Conservation (phyloP, 1,139 yeast species). For the Zygosaccharomyces pseudobailii region DNA sequence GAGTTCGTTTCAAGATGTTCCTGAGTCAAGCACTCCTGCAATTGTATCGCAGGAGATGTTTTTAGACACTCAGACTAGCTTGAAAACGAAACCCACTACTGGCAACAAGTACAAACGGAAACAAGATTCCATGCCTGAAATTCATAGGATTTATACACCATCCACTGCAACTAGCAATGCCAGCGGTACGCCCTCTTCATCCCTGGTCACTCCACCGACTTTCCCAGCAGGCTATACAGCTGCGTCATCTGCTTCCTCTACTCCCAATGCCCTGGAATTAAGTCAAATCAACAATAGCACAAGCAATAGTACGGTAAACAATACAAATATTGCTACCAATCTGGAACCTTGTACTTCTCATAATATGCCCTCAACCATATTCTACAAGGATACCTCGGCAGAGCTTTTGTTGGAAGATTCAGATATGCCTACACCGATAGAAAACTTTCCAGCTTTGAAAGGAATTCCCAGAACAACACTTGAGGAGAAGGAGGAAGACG, state of each 20-base stretch:
- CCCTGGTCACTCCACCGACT: constrained; percentile 23
- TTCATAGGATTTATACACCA: constrained; percentile 14
- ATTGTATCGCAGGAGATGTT: neutral
- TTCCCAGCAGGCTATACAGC: constrained; percentile 18
- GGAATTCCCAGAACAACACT: constrained; percentile 17
- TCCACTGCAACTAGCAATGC: constrained; percentile 10
- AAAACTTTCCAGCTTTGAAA: constrained; percentile 14
- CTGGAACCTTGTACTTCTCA: constrained; percentile 3
- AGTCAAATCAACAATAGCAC: constrained; percentile 6
- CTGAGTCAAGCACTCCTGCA: constrained; percentile 3
- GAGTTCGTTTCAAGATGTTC: constrained; percentile 7
- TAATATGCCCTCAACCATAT: constrained; percentile 4
- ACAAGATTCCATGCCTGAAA: constrained; percentile 26
- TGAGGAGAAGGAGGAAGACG: constrained; percentile 18
- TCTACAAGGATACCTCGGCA: constrained; percentile 11
- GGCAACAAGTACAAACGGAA: constrained; percentile 10
- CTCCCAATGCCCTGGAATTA: constrained; percentile 22
- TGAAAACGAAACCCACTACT: neutral
- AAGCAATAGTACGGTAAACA: constrained; percentile 9
- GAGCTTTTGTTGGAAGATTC: constrained; percentile 13
- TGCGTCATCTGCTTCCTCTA: constrained; percentile 26
- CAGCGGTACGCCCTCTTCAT: constrained; percentile 16
- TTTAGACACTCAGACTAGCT: neutral
- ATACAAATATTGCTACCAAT: constrained; percentile 1
- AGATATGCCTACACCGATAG: constrained; percentile 16